These are phyloP conservation scores for Saccharomyces cerevisiae DNA, from an alignment of 805 yeast genomes.

Conservation along the genomic window DNA sequence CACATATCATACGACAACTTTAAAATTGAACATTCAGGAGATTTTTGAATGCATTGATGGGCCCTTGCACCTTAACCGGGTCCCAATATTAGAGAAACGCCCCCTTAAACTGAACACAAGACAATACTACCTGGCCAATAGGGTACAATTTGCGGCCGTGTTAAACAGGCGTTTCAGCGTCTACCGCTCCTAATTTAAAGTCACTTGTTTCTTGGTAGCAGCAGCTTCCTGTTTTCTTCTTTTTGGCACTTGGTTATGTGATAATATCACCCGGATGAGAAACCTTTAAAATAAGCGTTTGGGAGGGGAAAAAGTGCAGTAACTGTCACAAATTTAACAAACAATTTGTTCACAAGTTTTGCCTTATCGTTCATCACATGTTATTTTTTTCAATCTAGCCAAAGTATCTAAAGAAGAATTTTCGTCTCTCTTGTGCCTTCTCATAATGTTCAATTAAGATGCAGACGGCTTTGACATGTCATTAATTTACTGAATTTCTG, in stretches of 20 bases:
- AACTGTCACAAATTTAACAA: background rate
- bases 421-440: background rate
- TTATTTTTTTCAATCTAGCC: background rate
- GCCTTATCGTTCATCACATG: background rate
- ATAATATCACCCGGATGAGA: background rate
- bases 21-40: background rate
- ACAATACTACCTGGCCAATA: background rate
- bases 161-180: background rate
- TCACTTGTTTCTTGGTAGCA: background rate
- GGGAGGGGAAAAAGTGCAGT: background rate
- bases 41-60: background rate
- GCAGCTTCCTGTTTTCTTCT: background rate
- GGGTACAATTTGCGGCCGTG: background rate
- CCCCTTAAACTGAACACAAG: background rate
- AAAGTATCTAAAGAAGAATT: background rate
- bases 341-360: background rate
- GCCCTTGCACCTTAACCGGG: background rate
- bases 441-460: background rate
- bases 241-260: background rate
- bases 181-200: background rate
- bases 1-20: background rate
- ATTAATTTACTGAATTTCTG: background rate
- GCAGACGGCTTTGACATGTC: background rate
- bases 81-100: background rate
- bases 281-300: background rate